Evolutionary conservation across 495 filamentous ascomycete genomes (phyloP), one percentile per base, ranked within the genome.

Genomic region (Penicillium paxilli): DNA sequence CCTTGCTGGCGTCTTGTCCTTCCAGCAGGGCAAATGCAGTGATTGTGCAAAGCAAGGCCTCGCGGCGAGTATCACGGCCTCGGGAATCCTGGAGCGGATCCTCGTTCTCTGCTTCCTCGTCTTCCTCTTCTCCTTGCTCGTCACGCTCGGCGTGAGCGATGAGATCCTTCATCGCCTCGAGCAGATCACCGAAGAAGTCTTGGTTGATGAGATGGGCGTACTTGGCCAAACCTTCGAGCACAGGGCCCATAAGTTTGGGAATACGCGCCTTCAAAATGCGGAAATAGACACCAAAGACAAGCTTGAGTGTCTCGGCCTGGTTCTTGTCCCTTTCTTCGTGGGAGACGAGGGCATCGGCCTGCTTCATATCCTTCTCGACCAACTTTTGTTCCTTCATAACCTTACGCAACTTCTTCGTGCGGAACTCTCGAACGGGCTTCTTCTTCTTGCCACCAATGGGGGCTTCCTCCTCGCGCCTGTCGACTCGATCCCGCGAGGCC

Each of bases 161-260:
- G 11, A 98, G 80, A 51, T 97, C 95, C 67, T 94, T 94, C 23
- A 98, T 76, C 7, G 90, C 92, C 64, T 97, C 95, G 17, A 98
- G 84, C 30, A 98, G 75, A 68, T 97, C 94, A 19, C 94, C 94
- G 67, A 98, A 98, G 77, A 98, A 96, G 65, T 98, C 87, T 63
- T 97, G 88, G 74, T 98, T 98, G 77, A 98, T 97, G 16, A 98
- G 77, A 66, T 96, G 94, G 16, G 92, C 86, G 69, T 96, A 98
- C 67, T 86, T 87, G 44, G 92, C 92, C 23, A 98, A 76, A 44
- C 94, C 94, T 69, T 98, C 91, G 4, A 94, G 77, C 0, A 96
- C 92, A 26, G 92, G 91, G 6, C 93, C 94, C 91, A 97, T 97
- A 10, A 98, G 82, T 16, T 82, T 82, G 8, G 84, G 83, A 51